Evolutionary conservation across 306 rosid genomes (phyloP).

Genomic region (Inga laurina): DNA sequence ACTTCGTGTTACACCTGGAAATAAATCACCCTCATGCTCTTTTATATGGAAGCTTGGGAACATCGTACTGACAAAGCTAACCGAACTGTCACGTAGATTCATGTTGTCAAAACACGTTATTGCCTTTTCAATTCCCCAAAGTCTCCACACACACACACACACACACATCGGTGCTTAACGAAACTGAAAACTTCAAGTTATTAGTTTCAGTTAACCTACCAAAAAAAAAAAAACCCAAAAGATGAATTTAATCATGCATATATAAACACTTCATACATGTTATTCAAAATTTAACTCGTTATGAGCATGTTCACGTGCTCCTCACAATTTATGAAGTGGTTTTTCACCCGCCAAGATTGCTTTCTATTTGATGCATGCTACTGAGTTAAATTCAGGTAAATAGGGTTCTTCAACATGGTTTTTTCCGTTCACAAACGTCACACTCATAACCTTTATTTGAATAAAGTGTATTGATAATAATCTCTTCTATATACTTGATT

Average conservation of each 20-base stretch:
- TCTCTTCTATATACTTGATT: no score
- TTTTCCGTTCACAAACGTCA: not conserved
- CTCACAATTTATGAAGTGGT: no score
- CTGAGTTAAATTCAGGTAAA: no score
- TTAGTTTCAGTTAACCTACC: not conserved
- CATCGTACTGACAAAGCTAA: constrained; percentile 6
- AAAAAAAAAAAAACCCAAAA: not conserved
- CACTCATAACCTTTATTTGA: not conserved
- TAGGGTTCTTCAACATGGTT: no score
- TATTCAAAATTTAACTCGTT: not conserved
- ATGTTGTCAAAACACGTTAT: not conserved
- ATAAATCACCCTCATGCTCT: constrained; percentile 15
- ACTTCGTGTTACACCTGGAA: not conserved
- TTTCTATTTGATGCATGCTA: no score
- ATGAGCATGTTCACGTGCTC: not conserved
- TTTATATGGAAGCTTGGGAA: not conserved
- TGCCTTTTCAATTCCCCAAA: not conserved
- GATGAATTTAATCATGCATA: no score
- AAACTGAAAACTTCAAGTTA: not conserved
- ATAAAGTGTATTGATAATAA: not conserved
- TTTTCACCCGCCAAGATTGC: no score
- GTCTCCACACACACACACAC: not conserved
- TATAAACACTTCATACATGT: not conserved
- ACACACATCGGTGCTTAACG: not conserved
- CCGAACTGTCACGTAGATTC: not conserved